Evolutionary conservation across 768 basidiomycete genomes (phyloP), one percentile per base, ranked within the genome.

Genomic region (Hemileccinum rubropunctum): DNA sequence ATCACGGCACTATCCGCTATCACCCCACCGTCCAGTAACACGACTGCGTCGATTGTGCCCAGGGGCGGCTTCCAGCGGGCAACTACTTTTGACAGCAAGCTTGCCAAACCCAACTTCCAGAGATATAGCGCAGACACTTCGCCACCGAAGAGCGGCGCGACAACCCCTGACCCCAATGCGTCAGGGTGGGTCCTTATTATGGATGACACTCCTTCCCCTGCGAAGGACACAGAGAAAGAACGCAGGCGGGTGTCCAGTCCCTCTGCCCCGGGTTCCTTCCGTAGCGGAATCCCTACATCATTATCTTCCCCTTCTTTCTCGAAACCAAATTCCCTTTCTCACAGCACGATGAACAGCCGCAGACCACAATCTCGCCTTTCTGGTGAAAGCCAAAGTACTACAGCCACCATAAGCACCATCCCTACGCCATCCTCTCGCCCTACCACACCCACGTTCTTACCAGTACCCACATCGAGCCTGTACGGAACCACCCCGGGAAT

Each of bases 111-210:
- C 10, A 56, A 56, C 43, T 54, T 65, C 11, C 77, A 78, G 27
- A 75, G 73, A 43, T 71, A 68, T 15, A 76, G 76, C 52, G 69
- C 67, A 41, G 79, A 80, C 39, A 71, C 66, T 54, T 74, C 73
- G 37, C 65, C 69, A 7, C 71, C 65, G 50, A 79, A 75, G 58
- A 59, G 66, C 23, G 64, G 62, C 30, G 54, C 57, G 14, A 69
- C 62, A 47, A 78, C 74, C 35, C 72, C 77, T 38, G 71, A 67
- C 28, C 79, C 76, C 18, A 87, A 89, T 58, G 71, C 83, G 11
- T 81, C 88, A 33, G 89, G 89, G 47, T 92, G 89, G 89, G 89
- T 92, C 36, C 78, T 92, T 33, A 88, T 92, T 43, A 90, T 91
- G 88, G 90, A 91, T 56, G 90, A 91, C 61, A 84, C 86, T 2